Evolutionary conservation across 331 rosid genomes (phyloP).

Genomic region (Cydonia oblonga): DNA sequence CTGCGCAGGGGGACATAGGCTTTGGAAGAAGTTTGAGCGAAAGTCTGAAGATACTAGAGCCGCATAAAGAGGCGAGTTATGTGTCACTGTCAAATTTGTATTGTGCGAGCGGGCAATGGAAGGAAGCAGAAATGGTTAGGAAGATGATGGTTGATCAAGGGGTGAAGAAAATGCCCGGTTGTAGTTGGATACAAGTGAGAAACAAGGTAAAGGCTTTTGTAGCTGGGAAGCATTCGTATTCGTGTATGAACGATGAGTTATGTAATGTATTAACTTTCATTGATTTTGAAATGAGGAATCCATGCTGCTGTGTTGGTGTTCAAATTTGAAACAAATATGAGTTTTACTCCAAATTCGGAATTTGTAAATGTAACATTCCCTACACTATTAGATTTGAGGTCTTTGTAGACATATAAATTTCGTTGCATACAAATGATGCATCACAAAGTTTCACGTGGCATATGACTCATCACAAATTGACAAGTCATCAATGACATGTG

Average conservation of each 20-base stretch:
- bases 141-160: slow-evolving; percentile 59
- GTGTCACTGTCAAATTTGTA: slow-evolving; percentile 63
- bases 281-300: slow-evolving; percentile 17
- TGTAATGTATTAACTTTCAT: slow-evolving; percentile 27
- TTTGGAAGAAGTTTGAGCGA: slow-evolving; percentile 39
- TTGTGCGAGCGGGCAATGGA: slow-evolving; percentile 61
- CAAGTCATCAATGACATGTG: no score
- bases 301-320: neutral
- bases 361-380: no score
- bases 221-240: slow-evolving; percentile 48
- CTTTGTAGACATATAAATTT: no score
- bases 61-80: slow-evolving; percentile 50
- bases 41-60: slow-evolving; percentile 35
- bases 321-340: neutral
- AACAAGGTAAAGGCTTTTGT: slow-evolving; percentile 50
- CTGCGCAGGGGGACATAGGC: slow-evolving; percentile 34
- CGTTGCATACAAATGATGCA: no score
- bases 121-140: slow-evolving; percentile 66
- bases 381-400: no score
- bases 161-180: slow-evolving; percentile 72
- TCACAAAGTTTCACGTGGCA: no score
- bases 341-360: no score
- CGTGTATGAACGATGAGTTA: slow-evolving; percentile 28
- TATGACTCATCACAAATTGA: no score
- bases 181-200: slow-evolving; percentile 80